Conservation (phyloP, 1,284 basidiomycete species). For the Quambalaria eucalypti region DNA sequence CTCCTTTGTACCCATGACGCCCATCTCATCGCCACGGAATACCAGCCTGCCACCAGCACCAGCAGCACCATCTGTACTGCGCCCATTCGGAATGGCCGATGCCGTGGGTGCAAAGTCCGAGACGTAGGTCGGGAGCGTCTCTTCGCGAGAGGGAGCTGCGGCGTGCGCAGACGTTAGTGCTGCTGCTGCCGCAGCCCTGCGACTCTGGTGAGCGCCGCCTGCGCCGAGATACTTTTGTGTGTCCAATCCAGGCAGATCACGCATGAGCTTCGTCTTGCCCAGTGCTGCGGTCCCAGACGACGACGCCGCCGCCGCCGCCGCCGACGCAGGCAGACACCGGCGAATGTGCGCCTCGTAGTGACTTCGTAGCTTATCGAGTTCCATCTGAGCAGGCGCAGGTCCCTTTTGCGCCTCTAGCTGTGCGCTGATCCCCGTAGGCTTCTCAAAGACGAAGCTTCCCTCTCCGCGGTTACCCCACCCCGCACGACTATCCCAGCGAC, state of each 20-base stretch:
- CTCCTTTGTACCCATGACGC: too few relatives aligned
- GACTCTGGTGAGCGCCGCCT: too few relatives aligned
- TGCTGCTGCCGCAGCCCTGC: not conserved
- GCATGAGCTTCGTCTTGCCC: constrained; percentile 13
- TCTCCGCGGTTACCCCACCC: constrained; percentile 56
- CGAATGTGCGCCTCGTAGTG: constrained; percentile 29
- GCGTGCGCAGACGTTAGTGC: not conserved
- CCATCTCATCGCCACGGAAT: too few relatives aligned
- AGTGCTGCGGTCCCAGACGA: not conserved
- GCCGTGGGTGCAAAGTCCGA: too few relatives aligned
- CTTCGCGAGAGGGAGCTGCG: not conserved
- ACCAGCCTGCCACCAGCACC: too few relatives aligned
- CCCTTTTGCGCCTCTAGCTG: not conserved
- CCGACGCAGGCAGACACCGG: constrained; percentile 1
- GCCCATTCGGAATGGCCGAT: too few relatives aligned
- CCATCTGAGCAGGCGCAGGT: constrained; percentile 1
- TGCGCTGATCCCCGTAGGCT: constrained; percentile 73
- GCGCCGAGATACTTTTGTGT: constrained; percentile 1
- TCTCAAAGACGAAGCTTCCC: constrained; percentile 85
- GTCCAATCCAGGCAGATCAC: constrained; percentile 22
- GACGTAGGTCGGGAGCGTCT: not conserved
- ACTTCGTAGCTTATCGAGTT: constrained; percentile 25
- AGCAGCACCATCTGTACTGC: too few relatives aligned
- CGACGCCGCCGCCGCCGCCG: not conserved
- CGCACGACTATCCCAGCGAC: constrained; percentile 69